Evolutionary conservation across 148 eudicot species (phyloP), one percentile per base, ranked within the genome.

Genomic region (Suaeda aralocaspica): DNA sequence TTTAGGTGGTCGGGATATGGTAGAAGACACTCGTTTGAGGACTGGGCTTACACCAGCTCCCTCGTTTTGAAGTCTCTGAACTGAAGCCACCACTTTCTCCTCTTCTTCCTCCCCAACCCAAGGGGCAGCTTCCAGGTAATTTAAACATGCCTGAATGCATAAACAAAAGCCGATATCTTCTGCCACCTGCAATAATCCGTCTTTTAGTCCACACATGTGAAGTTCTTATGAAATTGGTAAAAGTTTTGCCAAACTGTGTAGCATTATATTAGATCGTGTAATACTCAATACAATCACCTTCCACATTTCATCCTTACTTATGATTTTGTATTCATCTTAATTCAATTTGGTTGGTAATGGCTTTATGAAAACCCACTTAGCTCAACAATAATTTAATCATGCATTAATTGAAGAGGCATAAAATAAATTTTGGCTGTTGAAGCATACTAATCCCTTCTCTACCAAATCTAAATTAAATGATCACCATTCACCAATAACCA

Each of bases 41-140:
- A 93, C 81, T 0, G 98, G 91, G 61, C 76, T 82, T 41, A 85
- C 90, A 31, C 80, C 79, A 50, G 75, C 77, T 22, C 87, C 85
- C 65, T 88, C 88, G 42, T 57, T 75, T 58, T 89, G 85, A 57
- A 93, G 95, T 64, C 80, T 80, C 9, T 78, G 70, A 39, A 93
- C 87, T 2, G 93, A 88, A 60, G 92, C 81, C 51, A 93, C 86
- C n/a, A 93, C 98, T 59, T 85, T 91, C 48, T 91, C 88, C 72
- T 93, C 98, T 83, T 93, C 98, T 51, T 93, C 98, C 69, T 94
- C 96, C 41, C 98, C 96, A 44, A 90, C 91, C 98, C 98, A 93
- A 46, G 98, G 98, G 62, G 78, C 96, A n/a, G 98, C 98, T 75
- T 93, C 97, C 77, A 93, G 78, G 82, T 90, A 91, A 60, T 91